These are phyloP conservation scores for Pisolithus orientalis DNA, from an alignment of 768 basidiomycete species.

Conservation along the genomic window DNA sequence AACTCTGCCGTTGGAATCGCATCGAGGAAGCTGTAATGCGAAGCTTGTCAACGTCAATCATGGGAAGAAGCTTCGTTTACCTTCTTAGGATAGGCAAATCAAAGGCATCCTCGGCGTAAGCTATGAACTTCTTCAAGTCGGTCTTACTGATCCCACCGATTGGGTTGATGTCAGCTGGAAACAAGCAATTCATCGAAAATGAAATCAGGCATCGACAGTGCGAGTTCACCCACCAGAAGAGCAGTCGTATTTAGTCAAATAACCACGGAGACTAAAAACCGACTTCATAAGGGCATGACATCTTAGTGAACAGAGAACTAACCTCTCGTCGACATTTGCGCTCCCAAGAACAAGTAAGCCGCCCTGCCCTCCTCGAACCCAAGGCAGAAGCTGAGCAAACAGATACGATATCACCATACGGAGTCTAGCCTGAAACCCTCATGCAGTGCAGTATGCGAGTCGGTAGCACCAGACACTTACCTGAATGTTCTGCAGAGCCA, in stretches of 20 bases:
- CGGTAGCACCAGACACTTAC: slow-evolving; percentile 26
- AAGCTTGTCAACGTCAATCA: neutral
- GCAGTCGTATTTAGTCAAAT: slow-evolving; percentile 97
- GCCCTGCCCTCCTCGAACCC: slow-evolving; percentile 78
- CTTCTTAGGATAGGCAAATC: slow-evolving; percentile 77
- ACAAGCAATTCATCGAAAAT: neutral
- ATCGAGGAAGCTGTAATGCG: slow-evolving; percentile 64
- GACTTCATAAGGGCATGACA: neutral
- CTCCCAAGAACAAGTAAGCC: slow-evolving; percentile 94
- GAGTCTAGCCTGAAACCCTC: slow-evolving; percentile 60
- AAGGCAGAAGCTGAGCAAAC: slow-evolving; percentile 92
- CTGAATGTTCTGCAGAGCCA: slow-evolving; percentile 97
- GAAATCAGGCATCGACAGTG: neutral
- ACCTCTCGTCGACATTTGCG: slow-evolving; percentile 98
- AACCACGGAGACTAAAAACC: slow-evolving; percentile 74
- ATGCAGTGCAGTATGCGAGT: neutral
- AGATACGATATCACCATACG: slow-evolving; percentile 94
- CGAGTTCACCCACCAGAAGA: slow-evolving; percentile 56
- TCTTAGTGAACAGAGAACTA: slow-evolving; percentile 1
- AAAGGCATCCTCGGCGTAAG: slow-evolving; percentile 71
- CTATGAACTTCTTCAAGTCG: slow-evolving; percentile 93
- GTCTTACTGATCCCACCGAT: slow-evolving; percentile 98
- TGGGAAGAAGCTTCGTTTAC: slow-evolving; percentile 35
- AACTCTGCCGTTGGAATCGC: slow-evolving; percentile 95
- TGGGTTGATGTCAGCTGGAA: slow-evolving; percentile 89